Evolutionary conservation across 2,329 filamentous ascomycete genomes (phyloP), one percentile per base, ranked within the genome.

Genomic region (Talaromyces sp.): DNA sequence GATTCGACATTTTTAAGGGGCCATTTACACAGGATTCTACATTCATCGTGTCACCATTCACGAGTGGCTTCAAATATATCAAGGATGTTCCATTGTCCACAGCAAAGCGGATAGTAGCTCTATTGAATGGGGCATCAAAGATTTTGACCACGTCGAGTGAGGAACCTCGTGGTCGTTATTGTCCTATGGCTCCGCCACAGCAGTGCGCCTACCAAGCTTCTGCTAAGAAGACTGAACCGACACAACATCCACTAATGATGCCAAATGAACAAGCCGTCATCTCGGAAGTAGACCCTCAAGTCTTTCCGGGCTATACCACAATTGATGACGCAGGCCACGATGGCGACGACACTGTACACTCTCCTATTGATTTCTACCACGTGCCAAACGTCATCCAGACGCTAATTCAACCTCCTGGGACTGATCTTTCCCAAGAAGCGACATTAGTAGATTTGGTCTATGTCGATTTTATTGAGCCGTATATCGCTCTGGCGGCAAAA

Each of bases 1-100:
- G 95, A 52, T 99, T 98, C 76, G 95, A 99, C 76, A 91, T 99
- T 67, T 96, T 97, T 83, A 88, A 94, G 75, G 95, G 95, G 0
- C 83, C 89, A 0, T 98, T 98, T 73, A 98, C 95, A 0, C 87
- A 88, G 45, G 95, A 99, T 75, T 90, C 89, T 3, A 92, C 90
- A 0, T 98, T 88, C 74, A 89, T 94, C 45, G 85, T 98, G 33
- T 96, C 91, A 9, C 95, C 95, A 0, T 99, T 99, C 75, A 87
- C 87, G 1, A 96, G 90, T 76, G 86, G 85, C 1, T 90, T 97
- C 76, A 83, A 85, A 31, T 92, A 88, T 70, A 83, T 97, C 60
- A 88, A 89, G 62, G 87, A 96, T 70, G 90, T 99, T 4, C 91
- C 93, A 0, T 96, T 93, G 74, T 80, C 82, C 14, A 85, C 88